Evolutionary conservation across 352 stramenopile species (phyloP).

Genomic region (Globisporangium sylvaticum): DNA sequence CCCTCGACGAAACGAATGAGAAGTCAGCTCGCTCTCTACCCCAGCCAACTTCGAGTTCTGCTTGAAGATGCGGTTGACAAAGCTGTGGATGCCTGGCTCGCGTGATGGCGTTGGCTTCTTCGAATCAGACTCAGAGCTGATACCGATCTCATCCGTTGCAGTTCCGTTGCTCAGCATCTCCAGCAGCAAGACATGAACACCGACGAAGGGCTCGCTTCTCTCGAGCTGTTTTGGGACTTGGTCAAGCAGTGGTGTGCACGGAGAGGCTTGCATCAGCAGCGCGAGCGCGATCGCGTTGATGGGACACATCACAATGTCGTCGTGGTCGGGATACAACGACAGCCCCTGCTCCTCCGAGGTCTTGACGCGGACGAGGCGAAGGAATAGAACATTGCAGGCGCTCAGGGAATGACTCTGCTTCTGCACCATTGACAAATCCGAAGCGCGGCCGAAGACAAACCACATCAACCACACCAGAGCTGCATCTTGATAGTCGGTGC

Average conservation of each 20-base stretch:
- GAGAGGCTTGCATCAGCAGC: slow-evolving; percentile 18
- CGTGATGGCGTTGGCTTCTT: neutral
- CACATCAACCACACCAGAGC: too few species aligned
- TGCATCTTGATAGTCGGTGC: too few species aligned
- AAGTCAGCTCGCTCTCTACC: slow-evolving; percentile 14
- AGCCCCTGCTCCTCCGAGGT: slow-evolving; percentile 26
- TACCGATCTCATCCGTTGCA: neutral
- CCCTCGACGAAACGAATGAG: slow-evolving; percentile 24
- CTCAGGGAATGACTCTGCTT: slow-evolving; percentile 27
- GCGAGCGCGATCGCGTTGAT: slow-evolving; percentile 17
- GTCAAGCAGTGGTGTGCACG: slow-evolving; percentile 8
- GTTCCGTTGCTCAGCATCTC: neutral
- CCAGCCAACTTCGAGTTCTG: neutral
- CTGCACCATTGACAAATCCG: neutral
- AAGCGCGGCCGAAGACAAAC: too few species aligned
- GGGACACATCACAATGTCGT: neutral
- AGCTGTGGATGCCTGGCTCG: neutral
- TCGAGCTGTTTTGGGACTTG: slow-evolving; percentile 13
- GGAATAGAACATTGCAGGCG: slow-evolving; percentile 18
- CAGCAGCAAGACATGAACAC: neutral
- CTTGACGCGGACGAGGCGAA: slow-evolving; percentile 30
- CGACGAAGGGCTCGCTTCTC: neutral
- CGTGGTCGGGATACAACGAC: slow-evolving; percentile 24
- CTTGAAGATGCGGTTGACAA: slow-evolving; percentile 3
- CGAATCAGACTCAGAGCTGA: neutral